A percentile compares a stretch with the other conserved stretches of the same genome.
These are phyloP conservation scores for Microsporum audouinii DNA, from an alignment of 2,329 filamentous ascomycete genomes.

Conservation along the genomic window DNA sequence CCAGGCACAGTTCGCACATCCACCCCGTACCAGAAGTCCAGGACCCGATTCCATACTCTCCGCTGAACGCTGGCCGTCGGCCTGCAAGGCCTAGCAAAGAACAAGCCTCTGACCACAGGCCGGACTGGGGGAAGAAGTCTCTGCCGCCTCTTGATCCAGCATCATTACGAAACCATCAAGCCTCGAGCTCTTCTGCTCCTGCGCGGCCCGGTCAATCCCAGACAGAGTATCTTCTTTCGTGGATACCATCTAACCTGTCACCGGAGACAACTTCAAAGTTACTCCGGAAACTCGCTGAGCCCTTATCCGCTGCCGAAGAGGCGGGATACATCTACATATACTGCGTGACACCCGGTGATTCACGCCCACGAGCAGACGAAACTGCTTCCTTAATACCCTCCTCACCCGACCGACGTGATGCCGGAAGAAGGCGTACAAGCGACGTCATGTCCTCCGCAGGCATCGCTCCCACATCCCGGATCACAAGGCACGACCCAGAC, in stretches of 20 bases:
- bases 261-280: conserved; percentile 59
- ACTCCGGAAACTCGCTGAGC: conserved; percentile 65
- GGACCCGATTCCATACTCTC: neutral
- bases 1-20: neutral
- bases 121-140: neutral
- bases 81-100: neutral
- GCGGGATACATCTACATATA: conserved; percentile 98
- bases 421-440: conserved; percentile 24
- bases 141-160: neutral
- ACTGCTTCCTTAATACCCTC: conserved; percentile 49
- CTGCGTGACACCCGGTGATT: conserved; percentile 68
- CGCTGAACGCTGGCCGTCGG: neutral
- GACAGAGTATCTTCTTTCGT: conserved; percentile 43
- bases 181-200: conserved; percentile 13
- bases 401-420: conserved; percentile 18
- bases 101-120: neutral
- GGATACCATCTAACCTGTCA: conserved; percentile 58
- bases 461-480: conserved; percentile 14
- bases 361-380: conserved; percentile 38
- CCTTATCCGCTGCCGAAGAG: conserved; percentile 61
- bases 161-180: conserved; percentile 7
- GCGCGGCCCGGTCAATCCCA: conserved; percentile 21
- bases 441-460: conserved; percentile 30
- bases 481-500: conserved; percentile 11
- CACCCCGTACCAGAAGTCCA: neutral